phyloP scores from a whole-genome alignment of 176 grass and related monocot species.

The Aegilops bicornis region DNA sequence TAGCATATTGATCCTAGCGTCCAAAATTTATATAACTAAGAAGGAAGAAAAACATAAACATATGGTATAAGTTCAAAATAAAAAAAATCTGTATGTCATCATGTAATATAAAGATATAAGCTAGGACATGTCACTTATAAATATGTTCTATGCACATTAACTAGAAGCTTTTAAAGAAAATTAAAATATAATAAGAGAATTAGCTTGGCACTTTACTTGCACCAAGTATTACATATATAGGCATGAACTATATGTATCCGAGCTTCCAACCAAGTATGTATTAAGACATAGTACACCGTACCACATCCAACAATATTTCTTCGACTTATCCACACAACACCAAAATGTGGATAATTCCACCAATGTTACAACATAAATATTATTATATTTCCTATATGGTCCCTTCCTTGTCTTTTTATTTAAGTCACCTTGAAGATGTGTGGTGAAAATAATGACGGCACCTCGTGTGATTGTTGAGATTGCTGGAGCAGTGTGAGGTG shows the following conservation, averaged over 20 bases:
- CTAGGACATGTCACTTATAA: no score
- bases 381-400: neutral
- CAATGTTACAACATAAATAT: neutral
- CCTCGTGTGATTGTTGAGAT: neutral
- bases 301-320: neutral
- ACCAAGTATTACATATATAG: no score
- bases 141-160: no score
- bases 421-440: neutral
- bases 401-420: neutral
- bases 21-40: neutral
- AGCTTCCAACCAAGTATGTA: neutral
- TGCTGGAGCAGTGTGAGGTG: conserved; percentile 12
- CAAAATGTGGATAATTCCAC: neutral
- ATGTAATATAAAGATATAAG: no score
- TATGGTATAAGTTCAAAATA: neutral
- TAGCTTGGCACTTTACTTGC: no score
- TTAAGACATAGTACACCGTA: no score
- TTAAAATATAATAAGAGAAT: no score
- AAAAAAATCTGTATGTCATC: neutral
- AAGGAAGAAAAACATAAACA: neutral
- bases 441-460: neutral
- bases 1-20: neutral
- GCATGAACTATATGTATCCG: no score
- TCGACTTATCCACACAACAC: no score
- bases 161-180: no score